Evolutionary conservation across 441 rosid genomes (phyloP).

Genomic region (Syzygium malaccense): DNA sequence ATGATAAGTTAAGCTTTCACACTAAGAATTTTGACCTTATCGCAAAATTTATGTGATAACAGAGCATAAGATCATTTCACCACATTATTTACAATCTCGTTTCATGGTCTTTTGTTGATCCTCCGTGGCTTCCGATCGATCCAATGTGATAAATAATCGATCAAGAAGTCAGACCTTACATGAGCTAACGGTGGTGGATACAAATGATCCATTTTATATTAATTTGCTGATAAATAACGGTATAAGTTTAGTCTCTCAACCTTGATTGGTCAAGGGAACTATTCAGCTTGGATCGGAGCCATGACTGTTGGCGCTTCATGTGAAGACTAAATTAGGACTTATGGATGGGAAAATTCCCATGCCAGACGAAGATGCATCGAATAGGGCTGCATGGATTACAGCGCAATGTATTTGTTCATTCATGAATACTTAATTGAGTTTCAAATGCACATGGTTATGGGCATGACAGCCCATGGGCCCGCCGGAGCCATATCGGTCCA

Average conservation of each 20-base stretch:
- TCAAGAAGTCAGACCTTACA: neutral
- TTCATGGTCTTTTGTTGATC: neutral
- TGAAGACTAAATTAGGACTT: neutral
- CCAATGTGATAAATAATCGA: neutral
- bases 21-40: neutral
- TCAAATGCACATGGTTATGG: neutral
- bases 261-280: neutral
- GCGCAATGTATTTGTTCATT: neutral
- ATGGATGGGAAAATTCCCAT: neutral
- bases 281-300: neutral
- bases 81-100: neutral
- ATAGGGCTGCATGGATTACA: too few relatives aligned
- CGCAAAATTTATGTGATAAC: neutral
- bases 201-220: neutral
- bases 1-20: neutral
- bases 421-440: neutral
- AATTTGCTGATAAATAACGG: neutral
- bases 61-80: neutral
- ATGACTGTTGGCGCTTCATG: neutral
- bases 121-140: neutral
- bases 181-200: neutral
- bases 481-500: neutral
- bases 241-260: neutral
- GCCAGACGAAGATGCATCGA: neutral
- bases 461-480: neutral